A percentile compares a stretch with the other conserved stretches of the same genome.
Conservation (phyloP, 139 green algal species). For the Picocystis salinarum region DNA sequence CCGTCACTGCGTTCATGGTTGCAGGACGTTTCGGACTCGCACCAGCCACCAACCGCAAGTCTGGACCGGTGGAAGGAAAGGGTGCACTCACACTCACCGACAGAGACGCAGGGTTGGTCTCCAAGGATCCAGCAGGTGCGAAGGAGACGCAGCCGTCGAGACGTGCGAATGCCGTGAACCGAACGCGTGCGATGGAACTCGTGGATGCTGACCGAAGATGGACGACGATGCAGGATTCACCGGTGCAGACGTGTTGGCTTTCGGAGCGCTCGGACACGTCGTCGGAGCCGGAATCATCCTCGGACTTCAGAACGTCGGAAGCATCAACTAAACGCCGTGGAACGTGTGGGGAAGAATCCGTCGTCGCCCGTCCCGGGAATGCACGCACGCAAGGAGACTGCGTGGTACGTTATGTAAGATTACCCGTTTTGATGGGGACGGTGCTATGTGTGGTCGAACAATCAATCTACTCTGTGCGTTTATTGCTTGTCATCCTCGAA, state of each 20-base stretch:
- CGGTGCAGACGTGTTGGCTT: slow-evolving; percentile 57
- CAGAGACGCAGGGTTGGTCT: slow-evolving; percentile 30
- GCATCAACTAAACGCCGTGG: not conserved
- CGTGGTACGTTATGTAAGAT: too few relatives aligned
- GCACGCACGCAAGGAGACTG: too few relatives aligned
- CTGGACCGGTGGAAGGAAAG: slow-evolving; percentile 58
- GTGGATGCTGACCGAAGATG: too few relatives aligned
- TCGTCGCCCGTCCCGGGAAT: too few relatives aligned
- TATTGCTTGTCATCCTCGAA: too few relatives aligned
- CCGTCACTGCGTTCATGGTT: slow-evolving; percentile 46
- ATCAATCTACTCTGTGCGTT: too few relatives aligned
- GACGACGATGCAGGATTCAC: slow-evolving; percentile 62
- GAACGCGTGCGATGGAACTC: too few relatives aligned
- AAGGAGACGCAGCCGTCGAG: too few relatives aligned
- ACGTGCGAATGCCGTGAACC: too few relatives aligned
- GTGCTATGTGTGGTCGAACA: too few relatives aligned
- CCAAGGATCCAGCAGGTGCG: slow-evolving; percentile 47
- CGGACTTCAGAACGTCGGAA: slow-evolving; percentile 26
- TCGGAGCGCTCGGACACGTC: slow-evolving; percentile 52
- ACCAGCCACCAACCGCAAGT: slow-evolving; percentile 53
- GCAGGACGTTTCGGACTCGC: slow-evolving; percentile 80
- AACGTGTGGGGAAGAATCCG: too few relatives aligned
- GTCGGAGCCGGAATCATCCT: slow-evolving; percentile 63
- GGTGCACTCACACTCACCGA: slow-evolving; percentile 21
- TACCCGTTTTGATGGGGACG: too few relatives aligned